These are phyloP conservation scores for Tolypocladium ovalisporum DNA, from an alignment of 2,329 filamentous ascomycete species.

Conservation along the genomic window DNA sequence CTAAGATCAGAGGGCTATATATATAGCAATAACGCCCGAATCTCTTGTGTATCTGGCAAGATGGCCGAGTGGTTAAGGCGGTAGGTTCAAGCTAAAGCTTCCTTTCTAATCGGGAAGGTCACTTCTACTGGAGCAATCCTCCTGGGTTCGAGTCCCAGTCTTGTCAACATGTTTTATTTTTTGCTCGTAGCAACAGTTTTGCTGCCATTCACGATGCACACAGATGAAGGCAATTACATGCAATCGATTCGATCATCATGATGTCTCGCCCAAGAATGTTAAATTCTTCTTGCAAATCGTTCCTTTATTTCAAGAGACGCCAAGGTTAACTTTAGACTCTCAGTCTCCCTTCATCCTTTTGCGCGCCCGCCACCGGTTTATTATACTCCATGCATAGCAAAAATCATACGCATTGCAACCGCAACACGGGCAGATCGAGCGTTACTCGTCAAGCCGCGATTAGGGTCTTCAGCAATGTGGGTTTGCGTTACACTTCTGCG, in stretches of 20 bases:
- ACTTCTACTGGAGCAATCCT: neutral
- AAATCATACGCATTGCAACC: neutral
- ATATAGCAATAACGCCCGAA: no score
- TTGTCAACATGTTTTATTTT: neutral
- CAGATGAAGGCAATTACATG: neutral
- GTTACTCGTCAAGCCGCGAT: neutral
- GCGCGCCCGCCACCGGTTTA: neutral
- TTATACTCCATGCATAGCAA: neutral
- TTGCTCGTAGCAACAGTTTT: neutral
- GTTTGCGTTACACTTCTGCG: constrained; percentile 6
- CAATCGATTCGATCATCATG: neutral
- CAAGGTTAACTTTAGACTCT: neutral
- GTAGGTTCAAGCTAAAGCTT: neutral
- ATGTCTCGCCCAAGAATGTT: neutral
- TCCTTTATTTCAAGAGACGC: neutral
- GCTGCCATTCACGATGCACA: no score
- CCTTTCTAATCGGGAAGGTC: neutral
- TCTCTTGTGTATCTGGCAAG: no score
- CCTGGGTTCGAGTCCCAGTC: neutral
- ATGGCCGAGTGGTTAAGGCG: neutral
- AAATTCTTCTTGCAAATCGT: neutral
- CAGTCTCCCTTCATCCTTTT: neutral
- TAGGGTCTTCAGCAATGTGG: neutral
- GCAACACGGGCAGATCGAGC: neutral
- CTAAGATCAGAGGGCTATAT: no score